Percentiles rank a stretch among this genome's conserved stretches.
Evolutionary conservation across 768 basidiomycete genomes (phyloP).

Genomic region (Gyrodon lividus): DNA sequence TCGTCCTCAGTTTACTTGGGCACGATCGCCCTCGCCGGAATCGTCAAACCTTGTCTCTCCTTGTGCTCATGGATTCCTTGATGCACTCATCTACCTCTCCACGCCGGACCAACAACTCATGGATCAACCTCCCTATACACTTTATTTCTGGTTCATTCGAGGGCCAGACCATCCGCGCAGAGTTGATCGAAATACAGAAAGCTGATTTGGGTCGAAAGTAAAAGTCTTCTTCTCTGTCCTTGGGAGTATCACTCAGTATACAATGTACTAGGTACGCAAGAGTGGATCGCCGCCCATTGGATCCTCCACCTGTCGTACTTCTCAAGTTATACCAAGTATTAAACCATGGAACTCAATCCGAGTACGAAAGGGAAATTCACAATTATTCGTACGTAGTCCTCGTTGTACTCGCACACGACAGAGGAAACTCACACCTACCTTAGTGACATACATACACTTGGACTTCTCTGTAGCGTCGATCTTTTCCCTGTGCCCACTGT

Average conservation of each 20-base stretch:
- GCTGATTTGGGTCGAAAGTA: constrained; percentile 69
- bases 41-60: not conserved
- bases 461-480: constrained; percentile 76
- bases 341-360: constrained; percentile 36
- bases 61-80: constrained; percentile 18
- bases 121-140: constrained; percentile 43
- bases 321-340: constrained; percentile 51
- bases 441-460: constrained; percentile 62
- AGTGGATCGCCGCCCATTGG: constrained; percentile 65
- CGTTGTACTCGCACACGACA: not conserved
- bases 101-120: constrained; percentile 29
- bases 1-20: constrained; percentile 4
- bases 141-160: constrained; percentile 61
- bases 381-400: constrained; percentile 46
- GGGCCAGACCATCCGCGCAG: constrained; percentile 52
- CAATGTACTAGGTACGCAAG: constrained; percentile 46
- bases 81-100: constrained; percentile 16
- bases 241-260: constrained; percentile 5
- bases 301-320: constrained; percentile 60
- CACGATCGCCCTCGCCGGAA: constrained; percentile 5
- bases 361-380: constrained; percentile 48
- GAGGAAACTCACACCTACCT: constrained; percentile 7
- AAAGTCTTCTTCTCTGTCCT: constrained; percentile 12
- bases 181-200: constrained; percentile 62
- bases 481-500: constrained; percentile 57